Percentiles rank a stretch among this genome's conserved stretches.
These are phyloP conservation scores for Leersia perrieri DNA, from an alignment of 176 grass and related monocot species.

Conservation along the genomic window DNA sequence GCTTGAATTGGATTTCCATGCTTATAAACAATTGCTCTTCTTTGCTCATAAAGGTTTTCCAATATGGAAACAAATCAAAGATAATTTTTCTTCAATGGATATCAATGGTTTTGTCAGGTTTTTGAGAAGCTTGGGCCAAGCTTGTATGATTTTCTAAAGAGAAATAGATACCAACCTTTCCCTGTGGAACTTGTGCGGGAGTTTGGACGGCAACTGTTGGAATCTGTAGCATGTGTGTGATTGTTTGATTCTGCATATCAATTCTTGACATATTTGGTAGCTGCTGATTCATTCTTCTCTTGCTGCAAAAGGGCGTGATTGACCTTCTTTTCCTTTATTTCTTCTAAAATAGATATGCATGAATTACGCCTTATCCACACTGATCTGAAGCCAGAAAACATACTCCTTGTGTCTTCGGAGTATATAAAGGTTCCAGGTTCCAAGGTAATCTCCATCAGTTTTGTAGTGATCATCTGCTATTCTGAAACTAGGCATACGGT, in stretches of 20 bases:
- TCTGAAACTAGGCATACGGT: conserved; percentile 34
- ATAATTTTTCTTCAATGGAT: conserved; percentile 75
- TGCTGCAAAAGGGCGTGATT: conserved; percentile 36
- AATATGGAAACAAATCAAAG: conserved; percentile 52
- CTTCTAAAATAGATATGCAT: conserved; percentile 87
- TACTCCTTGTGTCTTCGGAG: conserved; percentile 89
- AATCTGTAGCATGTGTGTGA: conserved; percentile 99
- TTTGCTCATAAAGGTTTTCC: conserved; percentile 52
- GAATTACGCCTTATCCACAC: conserved; percentile 93
- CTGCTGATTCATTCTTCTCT: conserved; percentile 43
- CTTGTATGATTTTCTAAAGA: conserved; percentile 99
- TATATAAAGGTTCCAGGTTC: conserved; percentile 77
- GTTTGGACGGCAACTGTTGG: conserved; percentile 98
- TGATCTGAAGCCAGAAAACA: conserved; percentile 99
- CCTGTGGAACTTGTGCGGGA: conserved; percentile 99
- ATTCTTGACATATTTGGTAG: conserved; percentile 51
- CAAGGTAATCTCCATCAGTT: conserved; percentile 61
- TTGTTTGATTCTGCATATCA: conserved; percentile 55
- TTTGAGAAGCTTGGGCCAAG: conserved; percentile 99
- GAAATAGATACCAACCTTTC: conserved; percentile 99
- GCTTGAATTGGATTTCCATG: conserved; percentile 25
- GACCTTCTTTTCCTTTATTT: conserved; percentile 47
- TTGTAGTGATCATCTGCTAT: conserved; percentile 39
- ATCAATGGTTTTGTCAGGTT: conserved; percentile 94
- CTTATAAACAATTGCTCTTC: conserved; percentile 33